Evolutionary conservation across 1,139 yeast genomes (phyloP), one percentile per base, ranked within the genome.

Genomic region (Yamadazyma pseudoaaseri): DNA sequence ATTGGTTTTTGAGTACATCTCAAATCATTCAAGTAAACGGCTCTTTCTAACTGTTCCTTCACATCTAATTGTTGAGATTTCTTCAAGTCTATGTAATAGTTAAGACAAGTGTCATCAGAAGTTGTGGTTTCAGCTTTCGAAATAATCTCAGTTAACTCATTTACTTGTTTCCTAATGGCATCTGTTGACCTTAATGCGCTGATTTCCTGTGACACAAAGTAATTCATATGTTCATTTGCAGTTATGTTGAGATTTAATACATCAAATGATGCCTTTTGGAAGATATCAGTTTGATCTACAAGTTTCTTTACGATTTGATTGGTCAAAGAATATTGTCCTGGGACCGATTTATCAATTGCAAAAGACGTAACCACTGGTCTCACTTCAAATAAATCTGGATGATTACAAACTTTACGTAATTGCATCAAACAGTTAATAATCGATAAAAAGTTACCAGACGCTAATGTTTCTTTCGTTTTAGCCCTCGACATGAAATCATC

Each of bases 401-500:
- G 98, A 52, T 92, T 92, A 62, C 98, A 92, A 26, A 92, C 98
- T 58, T 94, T 94, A 48, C 99, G 78, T 51, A 94, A 68, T 58
- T 94, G 99, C 99, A 94, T 94, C 61, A 94, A 73, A 66, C 98
- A 92, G 51, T 94, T 94, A 50, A 94, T 90, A 52, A 94, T 94
- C 14, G 97, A 87, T 58, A 94, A 69, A 51, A 89, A 94, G 54
- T 92, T 94, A 2, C 98, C 98, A 12, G 96, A 86, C 0, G 94
- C 94, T 42, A 94, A 70, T 1, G 97, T 92, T 45, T 87, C 97
- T 49, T 80, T 82, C 0, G 99, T 94, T 51, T 90, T 94, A 6
- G 98, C 96, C 43, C 98, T 72, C 2, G 96, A 85, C 96, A 94
- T 87, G 52, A 94, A 94, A 58, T 94, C 99, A 58, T 94, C 98